Conservation (phyloP, 1,284 basidiomycete species). For the Hypsizygus ulmarius region DNA sequence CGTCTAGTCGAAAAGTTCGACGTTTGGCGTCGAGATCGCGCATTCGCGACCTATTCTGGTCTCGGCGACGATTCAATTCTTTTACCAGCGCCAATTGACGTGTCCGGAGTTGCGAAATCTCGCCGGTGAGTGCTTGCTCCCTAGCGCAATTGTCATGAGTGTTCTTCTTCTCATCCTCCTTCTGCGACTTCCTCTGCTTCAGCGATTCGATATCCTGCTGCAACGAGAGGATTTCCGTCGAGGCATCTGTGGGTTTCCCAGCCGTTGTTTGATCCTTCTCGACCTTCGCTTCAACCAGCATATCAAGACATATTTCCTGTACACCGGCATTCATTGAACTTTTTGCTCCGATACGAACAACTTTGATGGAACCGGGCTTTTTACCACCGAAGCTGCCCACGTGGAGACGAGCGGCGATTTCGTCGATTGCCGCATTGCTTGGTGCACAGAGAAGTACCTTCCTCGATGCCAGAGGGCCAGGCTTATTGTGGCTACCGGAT, state of each 20-base stretch:
- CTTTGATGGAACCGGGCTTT: slow-evolving; percentile 63
- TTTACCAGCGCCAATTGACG: slow-evolving; percentile 64
- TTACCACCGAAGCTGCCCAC: slow-evolving; percentile 67
- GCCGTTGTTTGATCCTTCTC: slow-evolving; percentile 45
- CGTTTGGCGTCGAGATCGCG: slow-evolving; percentile 78
- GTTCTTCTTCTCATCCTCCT: slow-evolving; percentile 59
- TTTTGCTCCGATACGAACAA: slow-evolving; percentile 88
- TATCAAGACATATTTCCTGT: slow-evolving; percentile 86
- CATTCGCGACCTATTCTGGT: slow-evolving; percentile 74
- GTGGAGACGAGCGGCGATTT: slow-evolving; percentile 87
- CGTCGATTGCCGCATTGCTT: slow-evolving; percentile 98
- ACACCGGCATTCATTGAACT: slow-evolving; percentile 80
- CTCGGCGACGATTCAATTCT: slow-evolving; percentile 75
- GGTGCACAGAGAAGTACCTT: slow-evolving; percentile 96
- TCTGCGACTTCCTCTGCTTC: slow-evolving; percentile 58
- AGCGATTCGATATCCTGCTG: slow-evolving; percentile 68
- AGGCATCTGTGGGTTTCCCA: slow-evolving; percentile 50
- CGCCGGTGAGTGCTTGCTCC: slow-evolving; percentile 55
- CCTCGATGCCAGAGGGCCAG: slow-evolving; percentile 50
- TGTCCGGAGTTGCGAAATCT: slow-evolving; percentile 67
- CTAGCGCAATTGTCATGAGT: slow-evolving; percentile 51
- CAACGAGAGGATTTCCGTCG: slow-evolving; percentile 58
- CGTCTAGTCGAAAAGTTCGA: slow-evolving; percentile 69
- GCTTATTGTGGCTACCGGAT: slow-evolving; percentile 7
- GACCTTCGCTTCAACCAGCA: slow-evolving; percentile 78